A percentile compares a stretch with the other conserved stretches of the same genome.
Conservation (phyloP, 176 grass and related monocot genomes). For the Oryza glaberrima region DNA sequence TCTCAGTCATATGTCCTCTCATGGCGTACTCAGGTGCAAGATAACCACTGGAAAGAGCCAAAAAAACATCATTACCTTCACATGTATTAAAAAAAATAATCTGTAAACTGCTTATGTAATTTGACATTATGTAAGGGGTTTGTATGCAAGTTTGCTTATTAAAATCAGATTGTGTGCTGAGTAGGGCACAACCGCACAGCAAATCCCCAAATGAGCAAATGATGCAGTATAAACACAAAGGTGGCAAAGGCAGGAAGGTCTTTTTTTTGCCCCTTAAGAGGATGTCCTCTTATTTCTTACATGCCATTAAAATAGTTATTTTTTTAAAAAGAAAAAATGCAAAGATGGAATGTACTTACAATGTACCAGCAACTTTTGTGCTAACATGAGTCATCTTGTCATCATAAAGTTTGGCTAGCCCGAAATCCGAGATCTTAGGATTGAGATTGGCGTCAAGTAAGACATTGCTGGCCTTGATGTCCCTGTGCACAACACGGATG, state of each 20-base stretch:
- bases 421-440: slow-evolving; percentile 93
- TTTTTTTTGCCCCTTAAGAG: too few relatives aligned
- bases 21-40: slow-evolving; percentile 53
- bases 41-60: slow-evolving; percentile 45
- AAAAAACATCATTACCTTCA: neutral
- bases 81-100: too few relatives aligned
- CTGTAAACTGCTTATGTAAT: too few relatives aligned
- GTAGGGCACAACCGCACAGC: too few relatives aligned
- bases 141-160: too few relatives aligned
- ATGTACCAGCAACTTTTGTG: slow-evolving; percentile 90
- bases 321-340: too few relatives aligned
- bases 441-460: slow-evolving; percentile 68
- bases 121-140: too few relatives aligned
- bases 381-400: slow-evolving; percentile 80
- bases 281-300: too few relatives aligned
- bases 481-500: slow-evolving; percentile 77
- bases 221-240: neutral
- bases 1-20: slow-evolving; percentile 93
- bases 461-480: slow-evolving; percentile 88
- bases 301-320: too few relatives aligned
- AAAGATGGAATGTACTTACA: slow-evolving; percentile 55
- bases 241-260: too few relatives aligned
- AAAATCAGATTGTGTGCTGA: too few relatives aligned
- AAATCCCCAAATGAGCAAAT: too few relatives aligned
- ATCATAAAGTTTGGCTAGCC: slow-evolving; percentile 90